Base-by-base conservation (phyloP, 2,329 filamentous ascomycete species). In the Hymenoscyphus fructigenus region DNA sequence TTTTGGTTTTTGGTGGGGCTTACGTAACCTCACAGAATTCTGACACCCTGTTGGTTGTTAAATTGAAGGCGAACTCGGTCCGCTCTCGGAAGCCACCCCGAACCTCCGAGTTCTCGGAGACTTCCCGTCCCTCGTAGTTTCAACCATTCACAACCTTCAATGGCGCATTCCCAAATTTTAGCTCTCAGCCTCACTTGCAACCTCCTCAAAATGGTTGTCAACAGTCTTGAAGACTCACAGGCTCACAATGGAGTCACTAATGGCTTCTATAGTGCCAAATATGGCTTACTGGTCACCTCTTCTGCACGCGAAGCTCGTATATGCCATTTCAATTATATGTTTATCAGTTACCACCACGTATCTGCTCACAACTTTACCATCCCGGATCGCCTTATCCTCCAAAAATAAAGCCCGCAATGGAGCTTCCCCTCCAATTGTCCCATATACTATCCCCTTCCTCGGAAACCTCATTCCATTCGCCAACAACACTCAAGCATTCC, bases 391-490 rank as follows among this genome's bases (percentile, higher is more conserved):
- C 41, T 4, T 47, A 20, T 6, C 41, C 6, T 5, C 41, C 3
- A 47, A 23, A 47, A 47, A 41, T 9, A 41, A 20, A 47, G 5
- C 41, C 23, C 41, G 20, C 5, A 47, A 47, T 47, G 41, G 41
- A 23, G 41, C 41, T 14, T 47, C 41, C 9, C 67, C 67, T 4
- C 68, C 70, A 2, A 66, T 68, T n/a, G 58, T 65, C 9, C 69
- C 69, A 1, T 71, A 70, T 9, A 34, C 60, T 0, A 47, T 68
- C 15, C 70, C 70, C 14, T 55, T 64, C 5, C 57, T 71, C 14
- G 70, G 68, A 4, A 70, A 72, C 28, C 34, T 71, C 5, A 23
- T 69, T 12, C 17, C 62, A 2, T 72, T 72, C 36, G 66, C 63
- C 5, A 63, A 66, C 10, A 59, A 71, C 34, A 69, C 64, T 3